Base-by-base conservation (phyloP, 371 early-diverging fungal genomes). In the Mucor velutinosus region DNA sequence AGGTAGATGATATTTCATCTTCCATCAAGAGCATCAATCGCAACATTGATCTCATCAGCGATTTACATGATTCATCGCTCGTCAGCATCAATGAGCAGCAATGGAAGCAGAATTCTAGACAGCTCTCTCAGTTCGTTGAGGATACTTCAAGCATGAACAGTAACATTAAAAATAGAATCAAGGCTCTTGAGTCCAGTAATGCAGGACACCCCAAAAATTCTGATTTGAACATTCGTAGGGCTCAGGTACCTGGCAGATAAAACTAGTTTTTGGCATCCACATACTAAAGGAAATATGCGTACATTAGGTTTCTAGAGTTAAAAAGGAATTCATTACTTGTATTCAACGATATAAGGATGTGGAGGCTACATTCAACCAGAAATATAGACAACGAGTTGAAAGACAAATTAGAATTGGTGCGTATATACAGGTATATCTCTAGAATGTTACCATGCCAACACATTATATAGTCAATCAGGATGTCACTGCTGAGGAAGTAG, bases 391-490 rank as follows among this genome's bases (percentile, higher is more conserved):
- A 53, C 83, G 95, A 56, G 88, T 95, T 84, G 93, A 94, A 74
- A 77, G 93, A 73, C 95, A 96, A 70, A 91, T 89, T 66, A 84
- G 89, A 62, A 93, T 96, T 76, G 95, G 94, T 93, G 74, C 64
- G 70, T 32, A 41, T 17, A 23, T 2, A 23, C 7, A 7, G 12
- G 1, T 5, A 25, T 25, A 23, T 27, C 23, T 10, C 39, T 37
- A 4, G 11, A 19, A 15, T 57, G 8, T 57, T 10, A 23, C 21
- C 14, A 0, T 21, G 23, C 35, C 37, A 21, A 58, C 19, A 29
- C 35, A 15, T 41, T n/a, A 37, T 29, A 41, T 67, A 90, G 96
- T 95, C 27, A 91, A 92, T 62, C 96, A 95, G 25, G 89, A 91
- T 69, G 95, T 95, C 0, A 89, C 91, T 0, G 83, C 87, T n/a